Percentiles rank a stretch among this genome's conserved stretches.
Conservation (phyloP, 2,329 filamentous ascomycete species). For the Talaromyces sp. region DNA sequence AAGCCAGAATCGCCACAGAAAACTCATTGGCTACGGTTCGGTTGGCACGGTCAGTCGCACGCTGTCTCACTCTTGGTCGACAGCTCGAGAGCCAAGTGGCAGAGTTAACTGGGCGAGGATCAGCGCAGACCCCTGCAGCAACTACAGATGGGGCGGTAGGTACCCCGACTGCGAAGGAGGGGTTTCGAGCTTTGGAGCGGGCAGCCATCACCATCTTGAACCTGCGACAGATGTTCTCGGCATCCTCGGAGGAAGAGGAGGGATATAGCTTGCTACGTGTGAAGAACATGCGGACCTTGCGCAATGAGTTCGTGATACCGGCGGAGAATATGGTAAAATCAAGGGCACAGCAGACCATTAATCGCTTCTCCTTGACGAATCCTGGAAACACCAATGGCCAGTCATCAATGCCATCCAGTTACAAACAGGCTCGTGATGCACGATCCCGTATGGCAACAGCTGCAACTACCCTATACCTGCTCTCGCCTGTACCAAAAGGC, state of each 20-base stretch:
- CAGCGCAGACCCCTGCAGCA: slow-evolving; percentile 25
- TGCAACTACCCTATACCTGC: slow-evolving; percentile 73
- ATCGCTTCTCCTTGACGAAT: slow-evolving; percentile 77
- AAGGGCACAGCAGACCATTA: slow-evolving; percentile 74
- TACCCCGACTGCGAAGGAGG: slow-evolving; percentile 57
- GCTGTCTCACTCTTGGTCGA: slow-evolving; percentile 78
- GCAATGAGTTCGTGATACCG: slow-evolving; percentile 69
- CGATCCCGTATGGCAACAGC: slow-evolving; percentile 74
- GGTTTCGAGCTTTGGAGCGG: slow-evolving; percentile 77
- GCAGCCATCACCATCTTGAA: slow-evolving; percentile 79
- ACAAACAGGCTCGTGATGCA: slow-evolving; percentile 70
- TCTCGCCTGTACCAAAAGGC: slow-evolving; percentile 68
- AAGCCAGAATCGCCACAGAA: slow-evolving; percentile 75
- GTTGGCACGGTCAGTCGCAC: slow-evolving; percentile 73
- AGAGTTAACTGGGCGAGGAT: slow-evolving; percentile 60
- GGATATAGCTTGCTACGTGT: slow-evolving; percentile 75
- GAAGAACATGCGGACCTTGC: slow-evolving; percentile 70
- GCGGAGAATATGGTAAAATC: slow-evolving; percentile 74
- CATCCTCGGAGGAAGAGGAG: slow-evolving; percentile 70
- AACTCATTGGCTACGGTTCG: slow-evolving; percentile 79
- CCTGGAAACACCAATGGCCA: slow-evolving; percentile 33
- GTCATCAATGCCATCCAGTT: slow-evolving; percentile 50
- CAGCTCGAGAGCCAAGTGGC: slow-evolving; percentile 85
- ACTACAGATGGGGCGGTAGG: slow-evolving; percentile 36
- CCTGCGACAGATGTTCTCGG: slow-evolving; percentile 71